Evolutionary conservation across 305 asterid genomes (phyloP), one percentile per base, ranked within the genome.

Genomic region (Fraxinus floribunda): DNA sequence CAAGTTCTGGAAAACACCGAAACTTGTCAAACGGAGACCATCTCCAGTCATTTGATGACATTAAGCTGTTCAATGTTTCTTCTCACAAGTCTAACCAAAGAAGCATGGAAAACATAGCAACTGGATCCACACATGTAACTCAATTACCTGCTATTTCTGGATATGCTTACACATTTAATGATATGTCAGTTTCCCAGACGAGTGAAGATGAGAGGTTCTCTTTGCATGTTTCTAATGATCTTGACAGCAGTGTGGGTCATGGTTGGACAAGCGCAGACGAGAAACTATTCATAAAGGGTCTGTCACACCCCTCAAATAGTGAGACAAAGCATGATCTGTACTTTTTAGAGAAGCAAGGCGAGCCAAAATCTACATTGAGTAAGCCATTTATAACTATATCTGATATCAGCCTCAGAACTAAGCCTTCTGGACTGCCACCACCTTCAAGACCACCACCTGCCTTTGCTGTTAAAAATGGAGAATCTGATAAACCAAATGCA

Each of bases 381-480:
- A 90, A 86, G 84, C 93, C 98, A 79, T 91, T 91, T 86, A 80
- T 94, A 66, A 89, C 92, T 32, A 91, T 95, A 34, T 88, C 91
- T 78, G 95, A 93, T 83, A 89, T 95, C 88, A 93, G 91, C 83
- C 94, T 95, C 82, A 90, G 88, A 82, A 95, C 99, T 75, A 90
- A 87, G 84, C 99, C 98, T 79, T 94, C 97, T 82, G 84, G 77
- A 71, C 77, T 90, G 84, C 93, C 93, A 18, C 97, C 98, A 77
- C 99, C 99, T 84, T 89, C 97, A 73, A 94, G 99, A 82, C 95
- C 96, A 36, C 98, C 98, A 15, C 98, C 99, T 75, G 89, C 84
- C 62, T 90, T 91, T 78, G 89, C 83, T 84, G 83, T 78, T 79
- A 86, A 85, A 78, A 89, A 84, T 75, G 86, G 88, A 79, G 88